phyloP scores from a whole-genome alignment of 768 basidiomycete species.

The Termitomyces sp. region DNA sequence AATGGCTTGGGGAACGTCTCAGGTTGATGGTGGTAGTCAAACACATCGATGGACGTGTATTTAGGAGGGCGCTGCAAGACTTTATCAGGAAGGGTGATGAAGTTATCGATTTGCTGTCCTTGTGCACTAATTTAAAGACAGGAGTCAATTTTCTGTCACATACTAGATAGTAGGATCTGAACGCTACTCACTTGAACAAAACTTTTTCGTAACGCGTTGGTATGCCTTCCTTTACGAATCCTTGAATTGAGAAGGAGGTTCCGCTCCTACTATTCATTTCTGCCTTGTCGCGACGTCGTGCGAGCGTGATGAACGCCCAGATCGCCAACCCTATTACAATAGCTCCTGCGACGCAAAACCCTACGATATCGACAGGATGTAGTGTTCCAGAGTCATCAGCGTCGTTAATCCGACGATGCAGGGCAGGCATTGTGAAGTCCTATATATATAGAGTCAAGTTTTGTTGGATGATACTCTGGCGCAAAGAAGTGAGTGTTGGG shows the following conservation, averaged over 20 bases:
- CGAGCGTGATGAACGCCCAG: constrained; percentile 38
- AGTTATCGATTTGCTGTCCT: constrained; percentile 32
- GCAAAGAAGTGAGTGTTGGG: background rate
- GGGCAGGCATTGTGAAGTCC: constrained; percentile 10
- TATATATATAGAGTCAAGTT: background rate
- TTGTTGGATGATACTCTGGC: background rate
- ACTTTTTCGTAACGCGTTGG: background rate
- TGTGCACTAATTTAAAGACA: background rate
- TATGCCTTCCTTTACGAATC: constrained; percentile 32
- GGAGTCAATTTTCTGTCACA: background rate
- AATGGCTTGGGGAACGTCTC: constrained; percentile 39
- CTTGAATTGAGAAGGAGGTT: constrained; percentile 44
- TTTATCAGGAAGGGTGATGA: constrained; percentile 50
- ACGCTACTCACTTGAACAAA: background rate
- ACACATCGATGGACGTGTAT: constrained; percentile 32
- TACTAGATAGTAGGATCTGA: background rate
- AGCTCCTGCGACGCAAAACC: constrained; percentile 41
- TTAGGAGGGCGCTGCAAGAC: constrained; percentile 29
- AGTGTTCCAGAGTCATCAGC: constrained; percentile 5
- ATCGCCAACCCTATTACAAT: constrained; percentile 29
- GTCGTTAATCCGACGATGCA: constrained; percentile 11
- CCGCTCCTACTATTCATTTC: constrained; percentile 31
- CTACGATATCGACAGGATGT: constrained; percentile 39
- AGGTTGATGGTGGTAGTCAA: constrained; percentile 37
- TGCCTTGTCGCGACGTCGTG: constrained; percentile 32